Evolutionary conservation across 73 alveolate genomes (phyloP), one percentile per base, ranked within the genome.

Genomic region (Paramecium pentaurelia): DNA sequence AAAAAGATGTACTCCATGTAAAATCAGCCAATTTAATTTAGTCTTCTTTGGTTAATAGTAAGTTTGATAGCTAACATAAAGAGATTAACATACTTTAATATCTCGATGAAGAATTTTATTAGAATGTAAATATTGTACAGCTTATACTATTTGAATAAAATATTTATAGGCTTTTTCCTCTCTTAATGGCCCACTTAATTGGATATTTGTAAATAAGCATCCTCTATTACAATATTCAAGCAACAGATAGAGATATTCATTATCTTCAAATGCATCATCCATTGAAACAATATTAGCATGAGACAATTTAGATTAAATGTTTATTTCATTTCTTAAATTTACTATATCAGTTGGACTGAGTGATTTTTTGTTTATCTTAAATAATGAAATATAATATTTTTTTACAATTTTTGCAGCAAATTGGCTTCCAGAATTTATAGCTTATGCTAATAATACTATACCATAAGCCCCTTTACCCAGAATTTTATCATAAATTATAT

Each of bases 391-490:
- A 34, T 47, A 16, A 7, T 8, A n/a, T 11, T 30, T 2, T 34
- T 40, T 40, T 75, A 75, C 88, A 75, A 75, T 75, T 20, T 75
- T 75, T 6, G 60, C 60, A 30, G 70, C 88, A 22, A 38, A 42
- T 2, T 75, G 10, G 7, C 2, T 20, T 9, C 12, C 25, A 75
- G 88, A 30, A 30, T 25, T 36, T 22, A 75, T 7, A 20, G 30
- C 40, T 14, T 75, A 4, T 14, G 88, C 88, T 14, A 36, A 37
- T 25, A 75, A 42, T 0, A 75, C 88, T 8, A 75, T 60, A 7
- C 68, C 88, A 36, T 75, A 75, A 10, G 88, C 58, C 7, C 88
- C 88, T 38, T 42, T 75, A 16, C 88, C 88, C 4, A 75, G 30
- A 8, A 75, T 40, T 16, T 75, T 18, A 38, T 75, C 60, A 38